phyloP scores from a whole-genome alignment of 2,329 filamentous ascomycete species.

The Stachybotrys elegans region DNA sequence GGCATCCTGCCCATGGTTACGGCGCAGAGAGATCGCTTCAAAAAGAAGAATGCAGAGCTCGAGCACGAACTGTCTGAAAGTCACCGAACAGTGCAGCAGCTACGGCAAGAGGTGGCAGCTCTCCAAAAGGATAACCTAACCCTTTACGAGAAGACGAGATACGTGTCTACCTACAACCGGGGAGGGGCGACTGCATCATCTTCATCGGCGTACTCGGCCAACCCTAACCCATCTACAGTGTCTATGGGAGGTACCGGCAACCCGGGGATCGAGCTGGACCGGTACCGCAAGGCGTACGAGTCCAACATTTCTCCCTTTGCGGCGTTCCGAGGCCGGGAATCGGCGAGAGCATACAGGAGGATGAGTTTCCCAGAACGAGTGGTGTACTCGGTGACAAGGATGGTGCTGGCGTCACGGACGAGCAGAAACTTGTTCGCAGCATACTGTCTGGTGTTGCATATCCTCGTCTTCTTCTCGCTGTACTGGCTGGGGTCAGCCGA shows the following conservation, averaged over 20 bases:
- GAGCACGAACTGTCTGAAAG: slow-evolving; percentile 84
- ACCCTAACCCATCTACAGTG: slow-evolving; percentile 71
- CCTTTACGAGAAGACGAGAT: slow-evolving; percentile 95
- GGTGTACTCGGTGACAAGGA: slow-evolving; percentile 84
- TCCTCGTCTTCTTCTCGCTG: slow-evolving; percentile 80
- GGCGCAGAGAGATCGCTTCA: slow-evolving; percentile 95
- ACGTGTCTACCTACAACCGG: slow-evolving; percentile 89
- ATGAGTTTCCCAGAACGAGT: slow-evolving; percentile 90
- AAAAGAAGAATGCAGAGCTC: slow-evolving; percentile 87
- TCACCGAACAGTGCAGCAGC: slow-evolving; percentile 74
- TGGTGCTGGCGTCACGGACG: slow-evolving; percentile 83
- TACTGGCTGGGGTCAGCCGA: slow-evolving; percentile 75
- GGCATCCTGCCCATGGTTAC: slow-evolving; percentile 98
- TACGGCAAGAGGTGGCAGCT: slow-evolving; percentile 85
- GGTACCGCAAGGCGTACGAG: slow-evolving; percentile 90
- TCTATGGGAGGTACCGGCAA: slow-evolving; percentile 49
- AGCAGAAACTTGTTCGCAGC: slow-evolving; percentile 91
- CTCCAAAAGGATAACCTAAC: slow-evolving; percentile 94
- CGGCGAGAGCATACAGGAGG: slow-evolving; percentile 80
- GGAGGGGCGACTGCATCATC: slow-evolving; percentile 55
- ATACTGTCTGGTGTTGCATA: slow-evolving; percentile 84
- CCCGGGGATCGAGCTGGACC: slow-evolving; percentile 67
- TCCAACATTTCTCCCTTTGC: slow-evolving; percentile 94
- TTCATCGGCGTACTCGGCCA: slow-evolving; percentile 61
- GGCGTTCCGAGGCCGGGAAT: slow-evolving; percentile 90